Evolutionary conservation across 176 grass and related monocot genomes (phyloP).

Genomic region (Eleusine coracana): DNA sequence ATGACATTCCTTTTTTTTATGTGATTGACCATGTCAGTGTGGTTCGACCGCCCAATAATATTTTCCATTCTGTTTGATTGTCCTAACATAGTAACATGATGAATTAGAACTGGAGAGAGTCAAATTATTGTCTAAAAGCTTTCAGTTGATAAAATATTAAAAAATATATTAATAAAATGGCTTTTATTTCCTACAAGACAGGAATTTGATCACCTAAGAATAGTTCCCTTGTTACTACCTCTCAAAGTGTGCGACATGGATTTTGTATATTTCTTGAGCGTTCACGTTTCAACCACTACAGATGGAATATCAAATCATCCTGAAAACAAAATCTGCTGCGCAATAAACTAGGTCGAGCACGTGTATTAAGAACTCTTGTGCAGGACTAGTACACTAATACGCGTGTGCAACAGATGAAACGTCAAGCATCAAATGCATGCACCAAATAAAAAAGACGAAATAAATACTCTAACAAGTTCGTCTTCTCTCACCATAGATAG

Average conservation of each 20-base stretch:
- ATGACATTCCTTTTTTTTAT: neutral
- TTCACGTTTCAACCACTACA: constrained; percentile 11
- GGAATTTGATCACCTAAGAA: no score
- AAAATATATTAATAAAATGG: neutral
- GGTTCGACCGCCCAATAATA: neutral
- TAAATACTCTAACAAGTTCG: neutral
- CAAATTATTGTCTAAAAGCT: no score
- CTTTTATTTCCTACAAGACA: neutral
- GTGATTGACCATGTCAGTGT: neutral
- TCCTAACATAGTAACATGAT: neutral
- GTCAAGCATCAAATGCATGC: constrained; percentile 17
- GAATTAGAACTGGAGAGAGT: neutral
- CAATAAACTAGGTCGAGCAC: neutral
- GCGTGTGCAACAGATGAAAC: neutral
- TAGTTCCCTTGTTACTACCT: neutral
- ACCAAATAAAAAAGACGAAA: constrained; percentile 4
- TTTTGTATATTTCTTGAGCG: neutral
- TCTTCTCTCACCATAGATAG: neutral
- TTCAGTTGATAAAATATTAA: no score
- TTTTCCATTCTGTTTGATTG: no score
- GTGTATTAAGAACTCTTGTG: neutral
- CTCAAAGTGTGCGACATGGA: neutral
- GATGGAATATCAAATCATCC: constrained; percentile 29
- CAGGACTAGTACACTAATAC: neutral
- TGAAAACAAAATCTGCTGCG: neutral